Base-by-base conservation (phyloP, 352 stramenopile species). In the Globisporangium carolinianum region DNA sequence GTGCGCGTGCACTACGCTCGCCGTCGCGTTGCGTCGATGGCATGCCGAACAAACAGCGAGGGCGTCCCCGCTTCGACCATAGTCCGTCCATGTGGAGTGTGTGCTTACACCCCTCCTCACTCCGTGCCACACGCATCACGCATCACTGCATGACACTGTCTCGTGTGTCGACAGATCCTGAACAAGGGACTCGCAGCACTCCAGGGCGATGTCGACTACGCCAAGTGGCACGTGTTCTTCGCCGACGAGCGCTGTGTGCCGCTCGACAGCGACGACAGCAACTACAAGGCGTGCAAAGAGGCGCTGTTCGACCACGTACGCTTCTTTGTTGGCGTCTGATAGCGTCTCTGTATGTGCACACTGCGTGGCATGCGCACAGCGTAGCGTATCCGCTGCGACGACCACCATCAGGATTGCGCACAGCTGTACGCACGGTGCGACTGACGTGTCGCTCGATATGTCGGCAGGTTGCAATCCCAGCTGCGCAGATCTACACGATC, bases 221-320 rank as follows among this genome's bases (percentile, higher is more conserved):
- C 86, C 51, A 97, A 97, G 62, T 99, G 96, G 93, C 90, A 98
- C 60, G 87, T 99, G n/a, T 95, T 97, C 67, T 97, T 99, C 65
- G 95, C 96, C 3, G 97, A 99, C 71, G 97, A 99, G 74, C 90
- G 97, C 61, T 98, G 91, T 62, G 97, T 99, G 37, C 69, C 86
- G 8, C 71, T 94, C 18, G 81, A 96, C 55, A 60, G 97, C 75
- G 73, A 79, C 15, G 96, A 99, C 76, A 98, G 91, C 65, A 99
- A 99, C 80, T 93, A 96, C 70, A 91, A 96, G 61, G 86, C 91
- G 0, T 96, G 96, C 73, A 87, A 93, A 56, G 70, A 89, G 37
- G 75, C 80, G 38, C 86, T 99, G 50, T 94, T 98, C 32, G 75
- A 86, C 68, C 73, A 86, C 60, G 83, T 94, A 70, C 49, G 76